Evolutionary conservation across 2,329 filamentous ascomycete genomes (phyloP).

Genomic region (Exophiala dermatitidis): DNA sequence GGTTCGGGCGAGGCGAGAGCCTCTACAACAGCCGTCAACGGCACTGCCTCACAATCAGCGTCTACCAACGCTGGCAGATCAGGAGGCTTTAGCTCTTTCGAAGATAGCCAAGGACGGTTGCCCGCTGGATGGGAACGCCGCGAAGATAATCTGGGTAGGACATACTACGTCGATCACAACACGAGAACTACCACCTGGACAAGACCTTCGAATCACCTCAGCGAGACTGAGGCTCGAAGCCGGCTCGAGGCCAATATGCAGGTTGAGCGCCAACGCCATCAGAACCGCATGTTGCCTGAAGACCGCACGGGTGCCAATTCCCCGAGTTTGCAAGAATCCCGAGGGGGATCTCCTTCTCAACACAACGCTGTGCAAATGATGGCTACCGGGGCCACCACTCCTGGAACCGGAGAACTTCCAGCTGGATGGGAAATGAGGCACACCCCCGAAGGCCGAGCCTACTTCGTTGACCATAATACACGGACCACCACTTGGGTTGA

Average conservation of each 20-base stretch:
- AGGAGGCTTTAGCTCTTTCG: conserved; percentile 77
- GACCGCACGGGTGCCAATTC: conserved; percentile 91
- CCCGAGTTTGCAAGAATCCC: conserved; percentile 59
- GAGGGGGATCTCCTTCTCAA: conserved; percentile 35
- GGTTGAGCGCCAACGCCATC: conserved; percentile 84
- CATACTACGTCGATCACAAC: conserved; percentile 98
- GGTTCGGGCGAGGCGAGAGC: conserved; percentile 26
- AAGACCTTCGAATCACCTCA: conserved; percentile 71
- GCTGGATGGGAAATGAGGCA: conserved; percentile 94
- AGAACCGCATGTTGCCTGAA: conserved; percentile 91
- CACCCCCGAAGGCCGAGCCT: conserved; percentile 88
- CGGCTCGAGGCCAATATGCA: conserved; percentile 87
- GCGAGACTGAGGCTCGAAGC: conserved; percentile 65
- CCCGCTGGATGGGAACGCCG: conserved; percentile 93
- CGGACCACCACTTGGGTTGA: conserved; percentile 98
- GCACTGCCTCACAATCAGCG: conserved; percentile 31
- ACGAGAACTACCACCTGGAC: conserved; percentile 96
- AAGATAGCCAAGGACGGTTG: conserved; percentile 87
- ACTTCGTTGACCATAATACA: conserved; percentile 98
- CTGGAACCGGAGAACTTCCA: conserved; percentile 88
- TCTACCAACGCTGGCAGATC: conserved; percentile 38
- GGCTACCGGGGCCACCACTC: conserved; percentile 85
- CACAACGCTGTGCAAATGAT: conserved; percentile 67
- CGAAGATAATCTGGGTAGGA: conserved; percentile 88
- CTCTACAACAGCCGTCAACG: conserved; percentile 33